Base-by-base conservation (phyloP, 176 grass and related monocot genomes). In the Juncus effusus region DNA sequence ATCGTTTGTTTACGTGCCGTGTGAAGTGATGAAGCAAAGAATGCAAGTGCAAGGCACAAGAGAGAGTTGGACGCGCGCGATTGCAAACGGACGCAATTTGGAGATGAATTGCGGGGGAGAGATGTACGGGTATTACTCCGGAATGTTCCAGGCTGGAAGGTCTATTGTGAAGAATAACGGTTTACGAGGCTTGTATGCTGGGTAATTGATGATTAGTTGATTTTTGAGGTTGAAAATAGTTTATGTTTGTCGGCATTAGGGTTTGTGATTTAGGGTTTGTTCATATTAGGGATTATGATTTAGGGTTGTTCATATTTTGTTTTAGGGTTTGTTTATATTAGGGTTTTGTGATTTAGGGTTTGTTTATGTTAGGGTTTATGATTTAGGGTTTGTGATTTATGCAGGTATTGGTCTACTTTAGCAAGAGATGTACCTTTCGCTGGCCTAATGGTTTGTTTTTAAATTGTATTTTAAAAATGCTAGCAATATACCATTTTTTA, bases 361-460 rank as follows among this genome's bases (percentile, higher is more conserved):
- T 47, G 52, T 62, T 81, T 16, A 54, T 6, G 56, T 72, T 50
- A 65, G 13, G 64, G 74, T 85, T 13, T 47, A 77, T 44, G 15
- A 3, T 68, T 3, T 9, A 4, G 41, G n/a, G 36, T 74, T 70
- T 64, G 50, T 76, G 47, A 49, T 76, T 71, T 64, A 16, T 54
- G 36, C 80, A 97, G 93, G 53, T 97, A 89, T 61, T 88, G 93
- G 82, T 97, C 93, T 84, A 97, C 88, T 1, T 83, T 97, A 80
- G 93, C 88, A 51, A 97, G 93, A 76, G 93, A 97, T 69, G 93
- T 97, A 16, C 93, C 88, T 65, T 97, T 97, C 92, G 88, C 88
- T 82, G 88, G 93, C 36, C 78, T 97, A 49, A 89, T 97, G 93
- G 93, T 92, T 88, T 40, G 59, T 79, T 64, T 42, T 40, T 44